Conservation (phyloP, 805 yeast species). For the Pichia cabralensis region DNA sequence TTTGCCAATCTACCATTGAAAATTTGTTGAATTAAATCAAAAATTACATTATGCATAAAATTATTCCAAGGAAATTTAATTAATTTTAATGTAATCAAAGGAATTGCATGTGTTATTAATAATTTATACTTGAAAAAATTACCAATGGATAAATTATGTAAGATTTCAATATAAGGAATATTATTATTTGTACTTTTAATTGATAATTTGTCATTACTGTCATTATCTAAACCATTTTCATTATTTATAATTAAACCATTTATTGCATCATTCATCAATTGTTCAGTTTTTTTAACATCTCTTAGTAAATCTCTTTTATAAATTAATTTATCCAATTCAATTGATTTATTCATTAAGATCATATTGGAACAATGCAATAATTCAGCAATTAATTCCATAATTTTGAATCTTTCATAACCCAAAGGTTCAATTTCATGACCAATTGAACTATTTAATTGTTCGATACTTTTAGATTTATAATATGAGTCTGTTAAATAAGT, state of each 20-base stretch:
- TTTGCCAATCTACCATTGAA: conserved; percentile 55
- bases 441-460: conserved; percentile 36
- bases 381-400: conserved; percentile 89
- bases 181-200: conserved; percentile 3
- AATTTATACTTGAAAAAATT: conserved; percentile 75
- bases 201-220: conserved; percentile 19
- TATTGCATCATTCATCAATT: conserved; percentile 27
- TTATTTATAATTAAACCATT: conserved; percentile 23
- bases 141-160: conserved; percentile 43
- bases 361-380: conserved; percentile 91
- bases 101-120: conserved; percentile 57
- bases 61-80: conserved; percentile 92
- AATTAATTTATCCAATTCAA: conserved; percentile 51
- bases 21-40: conserved; percentile 89
- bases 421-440: conserved; percentile 55
- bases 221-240: not conserved
- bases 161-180: conserved; percentile 17
- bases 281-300: conserved; percentile 35
- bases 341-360: conserved; percentile 74
- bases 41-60: conserved; percentile 92
- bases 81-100: conserved; percentile 55
- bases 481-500: conserved; percentile 24
- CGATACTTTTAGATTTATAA: conserved; percentile 9
- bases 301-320: conserved; percentile 63
- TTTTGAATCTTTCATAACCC: conserved; percentile 84